phyloP scores from a whole-genome alignment of 75 land plant genomes.

The Larix kaempferi region DNA sequence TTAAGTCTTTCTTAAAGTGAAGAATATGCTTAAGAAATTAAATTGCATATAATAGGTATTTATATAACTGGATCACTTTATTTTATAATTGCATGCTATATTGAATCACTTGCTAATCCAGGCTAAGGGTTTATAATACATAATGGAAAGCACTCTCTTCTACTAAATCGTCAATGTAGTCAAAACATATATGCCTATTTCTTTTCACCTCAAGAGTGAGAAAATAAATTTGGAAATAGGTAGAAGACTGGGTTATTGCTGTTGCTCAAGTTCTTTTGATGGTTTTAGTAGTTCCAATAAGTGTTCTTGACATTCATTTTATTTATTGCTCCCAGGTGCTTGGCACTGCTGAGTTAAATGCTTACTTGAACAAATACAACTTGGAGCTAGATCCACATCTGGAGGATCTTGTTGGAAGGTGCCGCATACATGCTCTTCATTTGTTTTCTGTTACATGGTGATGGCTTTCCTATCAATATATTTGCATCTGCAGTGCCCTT shows the following conservation, averaged over 20 bases:
- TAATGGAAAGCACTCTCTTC: too few species aligned
- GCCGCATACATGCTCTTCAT: background rate
- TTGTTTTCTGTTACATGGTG: background rate
- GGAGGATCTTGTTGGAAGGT: slow-evolving; percentile 90
- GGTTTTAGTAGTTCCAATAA: background rate
- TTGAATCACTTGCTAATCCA: too few species aligned
- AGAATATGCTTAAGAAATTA: too few species aligned
- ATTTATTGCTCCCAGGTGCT: slow-evolving; percentile 46
- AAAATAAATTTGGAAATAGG: too few species aligned
- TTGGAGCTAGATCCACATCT: slow-evolving; percentile 85
- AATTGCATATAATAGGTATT: too few species aligned
- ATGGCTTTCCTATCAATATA: background rate
- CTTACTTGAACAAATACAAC: slow-evolving; percentile 76
- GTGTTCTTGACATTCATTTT: background rate
- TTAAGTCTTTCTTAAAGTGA: too few species aligned
- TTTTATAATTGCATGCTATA: too few species aligned
- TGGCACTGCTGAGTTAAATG: slow-evolving; percentile 85
- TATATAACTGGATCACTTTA: too few species aligned
- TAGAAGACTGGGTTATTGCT: background rate
- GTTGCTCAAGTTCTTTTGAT: background rate
- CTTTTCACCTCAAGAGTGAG: too few species aligned
- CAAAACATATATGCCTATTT: too few species aligned
- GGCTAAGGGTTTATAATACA: too few species aligned
- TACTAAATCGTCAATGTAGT: too few species aligned
- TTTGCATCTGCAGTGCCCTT: background rate